Evolutionary conservation across 768 basidiomycete species (phyloP).

Genomic region (Boletellus sp.): DNA sequence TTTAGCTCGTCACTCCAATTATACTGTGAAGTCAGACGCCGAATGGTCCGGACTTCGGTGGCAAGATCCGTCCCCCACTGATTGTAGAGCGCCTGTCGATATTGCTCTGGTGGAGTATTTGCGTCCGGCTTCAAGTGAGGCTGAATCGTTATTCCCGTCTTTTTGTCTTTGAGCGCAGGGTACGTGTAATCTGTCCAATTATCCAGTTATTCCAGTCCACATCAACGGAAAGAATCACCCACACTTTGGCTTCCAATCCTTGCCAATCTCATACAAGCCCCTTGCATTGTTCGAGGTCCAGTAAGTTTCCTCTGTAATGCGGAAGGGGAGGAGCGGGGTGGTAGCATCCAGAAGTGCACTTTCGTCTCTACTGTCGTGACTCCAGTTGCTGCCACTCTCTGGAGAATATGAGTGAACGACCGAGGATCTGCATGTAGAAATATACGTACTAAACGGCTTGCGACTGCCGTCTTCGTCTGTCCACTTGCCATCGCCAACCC

Average conservation of each 20-base stretch:
- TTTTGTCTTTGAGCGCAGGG: conserved; percentile 10
- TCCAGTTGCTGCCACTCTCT: background rate
- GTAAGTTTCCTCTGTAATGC: background rate
- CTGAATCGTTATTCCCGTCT: no score
- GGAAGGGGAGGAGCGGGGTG: conserved; percentile 12
- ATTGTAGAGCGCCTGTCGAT: no score
- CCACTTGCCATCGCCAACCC: conserved; percentile 6
- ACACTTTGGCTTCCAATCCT: conserved; percentile 13
- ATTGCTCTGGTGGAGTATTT: no score
- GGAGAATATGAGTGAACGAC: background rate
- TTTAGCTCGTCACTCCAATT: no score
- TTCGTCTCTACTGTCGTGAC: no score
- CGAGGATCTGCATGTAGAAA: background rate
- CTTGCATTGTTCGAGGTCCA: conserved; percentile 14
- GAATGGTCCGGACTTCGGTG: no score
- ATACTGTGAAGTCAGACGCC: no score
- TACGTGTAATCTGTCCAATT: conserved; percentile 17
- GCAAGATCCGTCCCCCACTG: no score
- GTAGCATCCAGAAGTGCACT: no score
- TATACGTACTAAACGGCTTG: conserved; percentile 11
- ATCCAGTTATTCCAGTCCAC: background rate
- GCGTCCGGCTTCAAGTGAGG: no score
- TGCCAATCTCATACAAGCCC: background rate
- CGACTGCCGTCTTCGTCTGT: conserved; percentile 13
- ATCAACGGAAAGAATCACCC: background rate